Evolutionary conservation across 2,329 filamentous ascomycete species (phyloP).

Genomic region (Akanthomyces muscarius): DNA sequence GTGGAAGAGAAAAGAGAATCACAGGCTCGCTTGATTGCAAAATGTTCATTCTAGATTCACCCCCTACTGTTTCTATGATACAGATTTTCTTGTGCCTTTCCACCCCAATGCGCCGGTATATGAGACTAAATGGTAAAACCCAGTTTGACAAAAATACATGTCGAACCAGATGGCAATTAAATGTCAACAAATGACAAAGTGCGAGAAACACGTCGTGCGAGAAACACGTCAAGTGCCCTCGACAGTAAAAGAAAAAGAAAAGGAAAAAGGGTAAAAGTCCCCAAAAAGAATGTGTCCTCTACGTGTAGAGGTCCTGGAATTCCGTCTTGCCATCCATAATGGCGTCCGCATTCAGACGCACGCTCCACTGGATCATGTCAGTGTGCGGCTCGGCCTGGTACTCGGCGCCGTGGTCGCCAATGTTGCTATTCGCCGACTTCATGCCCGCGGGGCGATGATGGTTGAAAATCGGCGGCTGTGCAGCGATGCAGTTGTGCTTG

Average conservation of each 20-base stretch:
- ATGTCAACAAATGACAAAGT: not conserved
- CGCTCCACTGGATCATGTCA: constrained; percentile 20
- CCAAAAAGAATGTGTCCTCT: not conserved
- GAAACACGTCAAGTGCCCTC: not conserved
- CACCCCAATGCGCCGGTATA: constrained; percentile 11
- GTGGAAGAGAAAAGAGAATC: no score
- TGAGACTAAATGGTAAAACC: not conserved
- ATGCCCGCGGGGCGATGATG: constrained; percentile 39
- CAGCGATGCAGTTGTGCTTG: constrained; percentile 36
- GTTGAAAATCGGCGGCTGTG: constrained; percentile 41
- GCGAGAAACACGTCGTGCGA: no score
- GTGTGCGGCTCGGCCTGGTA: constrained; percentile 24
- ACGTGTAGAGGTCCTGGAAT: not conserved
- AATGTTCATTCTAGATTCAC: not conserved
- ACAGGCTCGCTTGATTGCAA: no score
- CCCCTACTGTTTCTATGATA: not conserved
- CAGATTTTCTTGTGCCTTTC: not conserved
- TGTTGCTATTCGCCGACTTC: constrained; percentile 32
- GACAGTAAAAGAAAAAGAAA: not conserved
- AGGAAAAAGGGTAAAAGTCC: not conserved
- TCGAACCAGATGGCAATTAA: not conserved
- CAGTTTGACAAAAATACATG: not conserved
- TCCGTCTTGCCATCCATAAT: constrained; percentile 17
- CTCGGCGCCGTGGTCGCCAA: constrained; percentile 30
- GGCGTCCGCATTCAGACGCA: constrained; percentile 12